Base-by-base conservation (phyloP, 106 monocot genomes). In the Amphibolis antarctica region DNA sequence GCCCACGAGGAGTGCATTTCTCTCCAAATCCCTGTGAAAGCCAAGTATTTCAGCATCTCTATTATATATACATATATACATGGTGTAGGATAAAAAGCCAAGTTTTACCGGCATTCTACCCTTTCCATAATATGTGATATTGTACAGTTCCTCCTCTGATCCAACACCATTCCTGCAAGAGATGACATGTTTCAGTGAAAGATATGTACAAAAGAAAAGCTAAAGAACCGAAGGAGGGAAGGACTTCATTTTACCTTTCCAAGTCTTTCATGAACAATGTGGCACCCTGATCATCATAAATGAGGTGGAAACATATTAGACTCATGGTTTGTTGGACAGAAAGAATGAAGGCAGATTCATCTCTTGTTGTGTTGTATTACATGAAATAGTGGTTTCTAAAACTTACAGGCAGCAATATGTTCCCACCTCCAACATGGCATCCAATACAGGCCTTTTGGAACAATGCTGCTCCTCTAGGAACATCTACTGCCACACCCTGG, bases 401-500 rank as follows among this genome's bases (percentile, higher is more conserved):
- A 42, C 72, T 86, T 46, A 94, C 94, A 28, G 94, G 94, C 53
- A 86, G 89, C 46, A 94, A 17, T 61, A 94, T 80, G 77, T 94
- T 94, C 66, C 89, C 94, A 51, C 86, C 94, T 74, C 69, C 84
- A 28, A 81, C 94, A 80, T 94, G 89, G 71, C 94, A 86, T 22
- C 94, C 89, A 93, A 89, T 45, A n/a, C n/a, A n/a, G n/a, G n/a
- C n/a, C n/a, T n/a, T n/a, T n/a, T n/a, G n/a, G n/a, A n/a, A n/a
- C n/a, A 93, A 51, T 61, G 79, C 74, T 45, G 81, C 69, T 12
- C 81, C 86, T 46, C 63, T 68, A n/a, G 79, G 25, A 36, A 28
- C 22, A 17, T 48, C 68, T 5, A 62, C 36, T 20, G 75, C 17
- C 64, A 84, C 74, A 3, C 43, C 69, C 53, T 67, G 60, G 3